Base-by-base conservation (phyloP, 1,284 basidiomycete genomes). In the Pseudozyma pruni region DNA sequence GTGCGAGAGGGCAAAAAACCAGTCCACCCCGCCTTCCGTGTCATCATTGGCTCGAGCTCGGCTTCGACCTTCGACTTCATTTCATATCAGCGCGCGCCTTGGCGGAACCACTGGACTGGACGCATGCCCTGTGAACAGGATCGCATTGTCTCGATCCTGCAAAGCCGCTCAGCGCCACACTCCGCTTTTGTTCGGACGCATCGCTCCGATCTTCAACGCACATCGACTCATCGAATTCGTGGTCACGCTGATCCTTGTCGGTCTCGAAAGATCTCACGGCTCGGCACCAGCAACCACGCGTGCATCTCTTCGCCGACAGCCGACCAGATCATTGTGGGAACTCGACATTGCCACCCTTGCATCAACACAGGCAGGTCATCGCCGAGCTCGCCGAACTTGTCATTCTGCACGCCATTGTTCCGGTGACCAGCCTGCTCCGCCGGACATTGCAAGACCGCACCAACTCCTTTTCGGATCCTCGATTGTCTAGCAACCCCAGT, bases 321-420 rank as follows among this genome's bases (percentile, higher is more conserved):
- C 51, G 51, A 51, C 20, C 20, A 31, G 25, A 20, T 9, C 47
- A 50, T 45, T 51, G 62, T 59, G 62, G 56, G 62, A 66, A 58
- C 48, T 20, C 23, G 22, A 31, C 20, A 23, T 20, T 46, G 51
- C 42, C 53, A 51, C 39, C 53, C 27, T 43, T 47, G 27, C 34
- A 33, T 37, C 32, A 13, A 35, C 49, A 17, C 27, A 19, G n/a
- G n/a, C 27, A 34, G 39, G 17, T 44, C 54, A 48, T 40, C 45
- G 44, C 50, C 45, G 54, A 31, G 45, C 32, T 42, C 48, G 61
- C 61, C 54, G 54, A 57, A 20, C 4, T 47, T 23, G 11, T 37
- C 14, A 17, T 20, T 38, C 44, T 53, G 27, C 44, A 35, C 51
- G 32, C 20, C 32, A 51, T 29, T 22, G 19, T 39, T 25, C 44